A percentile compares a stretch with the other conserved stretches of the same genome.
These are phyloP conservation scores for Begonia fuchsioides DNA, from an alignment of 306 rosid species.

Conservation along the genomic window DNA sequence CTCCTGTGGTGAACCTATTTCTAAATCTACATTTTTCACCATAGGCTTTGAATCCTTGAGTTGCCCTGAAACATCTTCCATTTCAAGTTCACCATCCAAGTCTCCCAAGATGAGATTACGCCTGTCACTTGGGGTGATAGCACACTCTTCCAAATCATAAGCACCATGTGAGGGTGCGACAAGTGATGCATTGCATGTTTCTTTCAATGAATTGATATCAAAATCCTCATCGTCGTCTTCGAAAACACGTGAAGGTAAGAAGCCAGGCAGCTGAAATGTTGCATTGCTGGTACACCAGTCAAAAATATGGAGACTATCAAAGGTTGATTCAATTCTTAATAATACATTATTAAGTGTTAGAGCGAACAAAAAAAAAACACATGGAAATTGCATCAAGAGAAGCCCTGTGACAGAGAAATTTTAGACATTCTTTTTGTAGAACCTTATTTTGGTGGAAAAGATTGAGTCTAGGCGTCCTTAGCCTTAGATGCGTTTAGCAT, in stretches of 20 bases:
- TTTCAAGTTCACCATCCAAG: constrained; percentile 94
- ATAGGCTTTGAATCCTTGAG: constrained; percentile 56
- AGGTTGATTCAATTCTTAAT: no score
- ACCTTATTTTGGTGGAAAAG: no score
- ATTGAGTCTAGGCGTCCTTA: no score
- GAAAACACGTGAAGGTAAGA: constrained; percentile 59
- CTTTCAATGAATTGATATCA: constrained; percentile 39
- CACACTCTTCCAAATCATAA: constrained; percentile 57
- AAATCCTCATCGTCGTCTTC: constrained; percentile 70
- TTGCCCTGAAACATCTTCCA: constrained; percentile 98
- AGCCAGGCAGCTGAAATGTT: constrained; percentile 89
- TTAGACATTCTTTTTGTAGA: no score
- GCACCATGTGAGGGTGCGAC: no score
- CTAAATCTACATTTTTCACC: constrained; percentile 24
- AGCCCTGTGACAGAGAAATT: no score
- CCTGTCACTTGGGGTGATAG: constrained; percentile 74
- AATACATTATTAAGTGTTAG: no score
- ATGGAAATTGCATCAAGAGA: no score
- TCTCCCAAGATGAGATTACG: constrained; percentile 93
- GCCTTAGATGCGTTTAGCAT: no score
- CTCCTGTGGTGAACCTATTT: constrained; percentile 31
- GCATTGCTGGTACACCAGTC: constrained; percentile 60
- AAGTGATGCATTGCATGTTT: constrained; percentile 28
- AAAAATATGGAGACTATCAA: not conserved
- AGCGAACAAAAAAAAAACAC: no score